Percentiles rank a stretch among this genome's conserved stretches.
These are phyloP conservation scores for Aspergillus cejpii DNA, from an alignment of 2,329 filamentous ascomycete species.

Conservation along the genomic window DNA sequence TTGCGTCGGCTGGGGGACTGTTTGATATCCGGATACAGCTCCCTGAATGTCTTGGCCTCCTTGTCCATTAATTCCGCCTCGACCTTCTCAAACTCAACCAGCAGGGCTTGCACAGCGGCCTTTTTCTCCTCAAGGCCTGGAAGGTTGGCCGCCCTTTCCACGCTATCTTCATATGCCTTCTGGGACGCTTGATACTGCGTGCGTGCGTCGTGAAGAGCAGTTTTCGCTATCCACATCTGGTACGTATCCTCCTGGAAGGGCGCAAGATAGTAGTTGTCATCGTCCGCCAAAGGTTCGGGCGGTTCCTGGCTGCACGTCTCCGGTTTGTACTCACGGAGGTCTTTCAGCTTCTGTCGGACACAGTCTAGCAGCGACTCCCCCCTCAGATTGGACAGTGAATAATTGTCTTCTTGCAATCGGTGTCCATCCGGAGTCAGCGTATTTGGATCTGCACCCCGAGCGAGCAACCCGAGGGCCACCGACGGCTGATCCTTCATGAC, in stretches of 20 bases:
- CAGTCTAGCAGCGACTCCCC: conserved; percentile 52
- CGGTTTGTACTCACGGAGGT: conserved; percentile 44
- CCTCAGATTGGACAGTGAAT: neutral
- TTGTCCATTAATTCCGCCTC: conserved; percentile 50
- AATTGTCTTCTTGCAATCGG: conserved; percentile 4
- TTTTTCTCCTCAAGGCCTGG: conserved; percentile 48
- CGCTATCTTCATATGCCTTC: conserved; percentile 20
- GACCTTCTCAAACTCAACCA: conserved; percentile 50
- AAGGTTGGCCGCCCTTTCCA: conserved; percentile 1
- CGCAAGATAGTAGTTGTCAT: conserved; percentile 48
- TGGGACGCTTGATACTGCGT: conserved; percentile 35
- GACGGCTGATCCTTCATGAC: conserved; percentile 46
- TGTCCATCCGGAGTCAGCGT: conserved; percentile 44
- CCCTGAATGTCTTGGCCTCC: conserved; percentile 60
- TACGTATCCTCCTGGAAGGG: conserved; percentile 53
- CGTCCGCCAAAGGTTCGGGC: conserved; percentile 25
- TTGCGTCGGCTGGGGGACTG: neutral
- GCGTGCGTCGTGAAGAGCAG: conserved; percentile 35
- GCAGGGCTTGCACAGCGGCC: conserved; percentile 47
- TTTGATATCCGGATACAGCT: conserved; percentile 52
- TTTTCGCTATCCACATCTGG: conserved; percentile 48
- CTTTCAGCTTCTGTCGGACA: conserved; percentile 48
- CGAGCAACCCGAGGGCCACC: conserved; percentile 54
- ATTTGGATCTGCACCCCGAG: conserved; percentile 60
- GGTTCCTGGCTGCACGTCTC: conserved; percentile 18